Evolutionary conservation across 2,329 filamentous ascomycete genomes (phyloP), one percentile per base, ranked within the genome.

Genomic region (Paraphoma sp.): DNA sequence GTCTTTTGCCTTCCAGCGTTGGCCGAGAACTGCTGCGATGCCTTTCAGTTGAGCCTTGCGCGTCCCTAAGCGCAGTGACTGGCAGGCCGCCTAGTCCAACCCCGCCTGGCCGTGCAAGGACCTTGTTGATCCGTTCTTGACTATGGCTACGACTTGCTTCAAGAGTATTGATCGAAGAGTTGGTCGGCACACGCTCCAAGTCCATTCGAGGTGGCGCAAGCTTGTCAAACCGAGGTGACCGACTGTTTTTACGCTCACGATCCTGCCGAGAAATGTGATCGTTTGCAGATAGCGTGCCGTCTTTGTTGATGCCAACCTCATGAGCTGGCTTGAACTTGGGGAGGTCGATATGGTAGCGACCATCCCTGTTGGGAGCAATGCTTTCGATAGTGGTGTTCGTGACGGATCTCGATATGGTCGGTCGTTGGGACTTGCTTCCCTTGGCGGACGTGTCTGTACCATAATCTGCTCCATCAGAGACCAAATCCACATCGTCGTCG

Each of bases 161-260:
- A 7, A 68, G 68, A 12, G 63, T 66, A 29, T 46, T 57, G n/a
- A 56, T 40, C 30, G 68, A 65, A 2, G 67, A 68, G 12, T 52
- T 59, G 16, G 61, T 60, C 7, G 71, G 72, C 33, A 74, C 65
- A 7, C 62, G 61, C 11, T 65, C 65, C 28, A 77, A 55, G 55
- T 86, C 81, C 56, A 87, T 84, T 16, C 76, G 80, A 8, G 83
- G 83, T 23, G 81, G 80, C 23, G 80, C 76, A 28, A 84, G 76
- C 40, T 74, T 73, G 51, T 80, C 71, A 55, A 82, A 78, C 11
- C 79, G 77, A 17, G 77, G 72, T 6, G 79, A 78, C 41, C 76
- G 78, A 41, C 71, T 76, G 43, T 65, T 65, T 16, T 65, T 68
- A 45, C 73, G 72, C 43, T 76, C 73, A 16, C 68, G 71, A 53